Base-by-base conservation (phyloP, 371 early-diverging fungal genomes). In the Blyttiomyces sp. region DNA sequence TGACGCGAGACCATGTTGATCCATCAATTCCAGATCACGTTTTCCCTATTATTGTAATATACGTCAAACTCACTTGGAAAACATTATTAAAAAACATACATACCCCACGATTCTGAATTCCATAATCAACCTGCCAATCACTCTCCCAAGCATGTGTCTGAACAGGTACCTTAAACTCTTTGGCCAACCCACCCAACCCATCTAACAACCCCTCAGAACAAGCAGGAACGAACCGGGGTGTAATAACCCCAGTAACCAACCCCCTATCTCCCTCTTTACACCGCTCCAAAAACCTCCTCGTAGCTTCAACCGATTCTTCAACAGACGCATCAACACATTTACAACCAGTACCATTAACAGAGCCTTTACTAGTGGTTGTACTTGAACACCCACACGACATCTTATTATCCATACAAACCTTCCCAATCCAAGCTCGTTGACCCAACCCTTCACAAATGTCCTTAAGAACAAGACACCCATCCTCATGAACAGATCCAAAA, bases 381-480 rank as follows among this genome's bases (percentile, higher is more conserved):
- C 9, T 28, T 24, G 6, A 9, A 16, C 53, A 50, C 39, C 36
- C n/a, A 17, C 49, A 58, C 21, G 49, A 21, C 17, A 30, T 50
- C 43, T 93, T 88, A 59, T 84, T 79, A 69, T 94, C 93, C 96
- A 94, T 94, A 77, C 88, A 90, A 54, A 94, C 94, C 65, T 93
- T 93, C 35, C 96, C 96, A 16, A 96, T 84, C 67, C 80, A 90
- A n/a, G 91, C 96, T 42, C 95, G 89, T 69, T 96, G 95, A 1
- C 95, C 96, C 9, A 75, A 64, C 16, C 68, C 57, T 16, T 76
- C 71, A 31, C 91, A 81, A 16, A 83, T 73, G 21, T 90, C 81
- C 1, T 86, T 89, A 36, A 95, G 73, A 4, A 74, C 61, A 54
- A 85, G 74, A 61, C 83, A 81, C 2, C 88, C 81, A 7, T 85